These are phyloP conservation scores for Neurospora crassa DNA, from an alignment of 2,329 filamentous ascomycete genomes.

Conservation along the genomic window DNA sequence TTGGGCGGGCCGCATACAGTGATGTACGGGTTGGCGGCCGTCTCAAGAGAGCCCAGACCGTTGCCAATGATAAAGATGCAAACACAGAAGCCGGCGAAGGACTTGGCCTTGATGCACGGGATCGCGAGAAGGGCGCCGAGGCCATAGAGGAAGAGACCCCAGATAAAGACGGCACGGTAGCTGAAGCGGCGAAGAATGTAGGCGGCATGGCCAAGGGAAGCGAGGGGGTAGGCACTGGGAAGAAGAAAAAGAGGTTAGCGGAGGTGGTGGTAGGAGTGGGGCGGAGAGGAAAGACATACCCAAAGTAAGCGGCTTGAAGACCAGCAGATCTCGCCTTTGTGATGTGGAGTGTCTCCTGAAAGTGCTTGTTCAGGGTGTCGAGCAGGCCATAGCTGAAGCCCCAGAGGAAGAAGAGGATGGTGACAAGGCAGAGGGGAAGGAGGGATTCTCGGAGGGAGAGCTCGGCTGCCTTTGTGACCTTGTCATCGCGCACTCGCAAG, in stretches of 20 bases:
- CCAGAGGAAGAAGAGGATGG: conserved; percentile 56
- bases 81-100: conserved; percentile 65
- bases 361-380: conserved; percentile 44
- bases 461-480: conserved; percentile 36
- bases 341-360: conserved; percentile 46
- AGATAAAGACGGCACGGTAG: conserved; percentile 57
- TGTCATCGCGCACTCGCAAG: conserved; percentile 32
- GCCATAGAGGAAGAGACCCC: conserved; percentile 58
- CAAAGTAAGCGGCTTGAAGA: conserved; percentile 56
- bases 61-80: conserved; percentile 66
- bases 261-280: conserved; percentile 24
- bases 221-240: conserved; percentile 55
- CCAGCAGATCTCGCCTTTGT: conserved; percentile 49
- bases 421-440: conserved; percentile 56
- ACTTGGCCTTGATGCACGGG: conserved; percentile 48
- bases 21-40: conserved; percentile 67
- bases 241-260: neutral
- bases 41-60: conserved; percentile 65
- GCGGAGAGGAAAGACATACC: conserved; percentile 27
- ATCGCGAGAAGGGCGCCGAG: conserved; percentile 48
- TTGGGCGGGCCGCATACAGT: conserved; percentile 52
- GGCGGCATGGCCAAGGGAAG: conserved; percentile 56
- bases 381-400: conserved; percentile 48
- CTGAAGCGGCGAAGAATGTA: conserved; percentile 57
- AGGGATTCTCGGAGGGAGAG: conserved; percentile 59